These are phyloP conservation scores for Scheffersomyces amazonensis DNA, from an alignment of 805 yeast species.

Conservation along the genomic window DNA sequence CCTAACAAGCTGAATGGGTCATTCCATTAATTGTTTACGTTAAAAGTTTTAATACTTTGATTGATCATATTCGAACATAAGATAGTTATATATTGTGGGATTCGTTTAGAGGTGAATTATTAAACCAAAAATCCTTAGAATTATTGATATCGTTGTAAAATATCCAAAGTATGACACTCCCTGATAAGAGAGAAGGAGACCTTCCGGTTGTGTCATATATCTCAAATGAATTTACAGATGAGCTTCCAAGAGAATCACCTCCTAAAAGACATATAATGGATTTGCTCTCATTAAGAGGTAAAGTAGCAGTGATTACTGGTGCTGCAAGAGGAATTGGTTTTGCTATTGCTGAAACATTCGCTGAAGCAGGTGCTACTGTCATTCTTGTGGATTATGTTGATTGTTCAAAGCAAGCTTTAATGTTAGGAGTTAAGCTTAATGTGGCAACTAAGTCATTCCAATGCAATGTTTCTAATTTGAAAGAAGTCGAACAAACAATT, in stretches of 20 bases:
- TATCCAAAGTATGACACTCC: slow-evolving; percentile 2
- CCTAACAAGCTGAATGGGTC: no score
- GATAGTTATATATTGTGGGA: neutral
- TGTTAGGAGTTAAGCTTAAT: neutral
- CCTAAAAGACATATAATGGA: slow-evolving; percentile 3
- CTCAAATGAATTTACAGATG: slow-evolving; percentile 1
- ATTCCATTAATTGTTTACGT: neutral
- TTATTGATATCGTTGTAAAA: neutral
- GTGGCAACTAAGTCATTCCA: slow-evolving; percentile 25
- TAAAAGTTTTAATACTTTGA: neutral
- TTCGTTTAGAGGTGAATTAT: neutral
- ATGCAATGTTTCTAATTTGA: slow-evolving; percentile 21
- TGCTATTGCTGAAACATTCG: slow-evolving; percentile 24
- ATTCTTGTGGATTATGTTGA: slow-evolving; percentile 22
- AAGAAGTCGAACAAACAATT: slow-evolving; percentile 20
- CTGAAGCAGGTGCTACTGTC: slow-evolving; percentile 25
- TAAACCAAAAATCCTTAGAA: neutral
- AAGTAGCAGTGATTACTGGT: slow-evolving; percentile 28
- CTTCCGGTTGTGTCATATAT: slow-evolving; percentile 1
- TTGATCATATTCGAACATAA: neutral
- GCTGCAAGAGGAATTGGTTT: slow-evolving; percentile 30
- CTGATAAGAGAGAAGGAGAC: slow-evolving; percentile 2
- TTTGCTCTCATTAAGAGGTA: slow-evolving; percentile 15
- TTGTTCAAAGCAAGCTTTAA: slow-evolving; percentile 16
- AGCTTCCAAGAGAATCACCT: slow-evolving; percentile 2